phyloP scores from a whole-genome alignment of 2,329 filamentous ascomycete genomes.

The Chaetomiaceae sp. region DNA sequence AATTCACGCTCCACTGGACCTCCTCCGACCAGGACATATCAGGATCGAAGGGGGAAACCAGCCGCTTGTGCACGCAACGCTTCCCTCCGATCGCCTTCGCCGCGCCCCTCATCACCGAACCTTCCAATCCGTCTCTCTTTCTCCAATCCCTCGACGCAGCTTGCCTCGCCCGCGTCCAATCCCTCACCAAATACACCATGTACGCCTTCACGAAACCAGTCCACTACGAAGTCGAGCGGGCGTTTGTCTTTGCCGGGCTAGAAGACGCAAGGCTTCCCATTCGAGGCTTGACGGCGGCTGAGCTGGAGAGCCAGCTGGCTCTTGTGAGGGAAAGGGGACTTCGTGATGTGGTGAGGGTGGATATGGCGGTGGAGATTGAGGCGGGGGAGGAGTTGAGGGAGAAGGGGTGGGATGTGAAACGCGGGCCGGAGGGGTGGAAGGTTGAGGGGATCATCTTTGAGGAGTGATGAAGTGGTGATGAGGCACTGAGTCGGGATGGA shows the following conservation, averaged over 20 bases:
- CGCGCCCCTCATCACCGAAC: background rate
- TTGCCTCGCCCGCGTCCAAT: conserved; percentile 12
- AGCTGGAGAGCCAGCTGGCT: conserved; percentile 6
- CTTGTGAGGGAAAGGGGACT: conserved; percentile 7
- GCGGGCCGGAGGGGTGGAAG: background rate
- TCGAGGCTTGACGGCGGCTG: background rate
- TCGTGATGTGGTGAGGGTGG: conserved; percentile 8
- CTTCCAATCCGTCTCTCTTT: conserved; percentile 2
- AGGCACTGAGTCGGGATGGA: no score
- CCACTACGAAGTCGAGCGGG: conserved; percentile 10
- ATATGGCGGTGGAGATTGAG: conserved; percentile 15
- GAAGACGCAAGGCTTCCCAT: background rate
- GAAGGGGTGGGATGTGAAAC: background rate
- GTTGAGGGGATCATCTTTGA: background rate
- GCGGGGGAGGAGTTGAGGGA: background rate
- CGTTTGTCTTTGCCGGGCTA: conserved; percentile 4
- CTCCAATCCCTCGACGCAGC: conserved; percentile 8
- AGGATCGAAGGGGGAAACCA: no score
- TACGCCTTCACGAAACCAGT: conserved; percentile 1
- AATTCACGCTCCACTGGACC: conserved; percentile 9
- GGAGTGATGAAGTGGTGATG: no score
- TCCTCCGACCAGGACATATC: no score
- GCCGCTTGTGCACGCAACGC: background rate
- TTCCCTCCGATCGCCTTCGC: conserved; percentile 7
- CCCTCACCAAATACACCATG: background rate